A percentile compares a stretch with the other conserved stretches of the same genome.
Conservation (phyloP, 331 rosid genomes). For the Quercus lobata region DNA sequence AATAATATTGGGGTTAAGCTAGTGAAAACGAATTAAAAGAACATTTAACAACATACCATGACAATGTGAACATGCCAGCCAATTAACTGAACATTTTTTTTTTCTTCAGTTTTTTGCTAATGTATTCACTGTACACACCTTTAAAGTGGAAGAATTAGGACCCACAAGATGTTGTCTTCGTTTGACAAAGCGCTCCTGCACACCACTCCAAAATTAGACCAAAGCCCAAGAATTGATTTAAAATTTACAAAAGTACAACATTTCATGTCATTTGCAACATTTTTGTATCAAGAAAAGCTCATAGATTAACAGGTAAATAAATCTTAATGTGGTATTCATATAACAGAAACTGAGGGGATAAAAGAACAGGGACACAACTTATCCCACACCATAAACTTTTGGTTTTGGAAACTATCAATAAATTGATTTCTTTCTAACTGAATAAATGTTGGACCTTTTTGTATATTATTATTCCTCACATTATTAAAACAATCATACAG, state of each 20-base stretch:
- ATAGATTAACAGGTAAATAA: too few relatives aligned
- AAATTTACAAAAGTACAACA: not conserved
- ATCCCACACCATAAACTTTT: too few relatives aligned
- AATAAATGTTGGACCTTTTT: too few relatives aligned
- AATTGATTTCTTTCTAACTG: too few relatives aligned
- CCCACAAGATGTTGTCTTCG: slow-evolving; percentile 88
- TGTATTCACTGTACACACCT: slow-evolving; percentile 37
- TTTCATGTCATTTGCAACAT: not conserved
- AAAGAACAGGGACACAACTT: not conserved
- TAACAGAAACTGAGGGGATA: not conserved
- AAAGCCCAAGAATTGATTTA: not conserved
- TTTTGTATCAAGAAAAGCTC: too few relatives aligned
- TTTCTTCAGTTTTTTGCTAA: not conserved
- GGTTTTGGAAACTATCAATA: too few relatives aligned
- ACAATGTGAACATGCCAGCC: not conserved
- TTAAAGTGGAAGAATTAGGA: slow-evolving; percentile 81
- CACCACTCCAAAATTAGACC: not conserved
- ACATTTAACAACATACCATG: not conserved
- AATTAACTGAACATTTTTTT: not conserved
- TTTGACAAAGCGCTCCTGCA: slow-evolving; percentile 85
- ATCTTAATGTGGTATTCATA: not conserved
- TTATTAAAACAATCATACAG: too few relatives aligned
- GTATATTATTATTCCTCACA: too few relatives aligned
- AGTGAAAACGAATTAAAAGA: slow-evolving; percentile 16
- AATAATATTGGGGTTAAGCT: slow-evolving; percentile 14